phyloP scores from a whole-genome alignment of 257 asterid genomes.

The Ilex aquifolium region DNA sequence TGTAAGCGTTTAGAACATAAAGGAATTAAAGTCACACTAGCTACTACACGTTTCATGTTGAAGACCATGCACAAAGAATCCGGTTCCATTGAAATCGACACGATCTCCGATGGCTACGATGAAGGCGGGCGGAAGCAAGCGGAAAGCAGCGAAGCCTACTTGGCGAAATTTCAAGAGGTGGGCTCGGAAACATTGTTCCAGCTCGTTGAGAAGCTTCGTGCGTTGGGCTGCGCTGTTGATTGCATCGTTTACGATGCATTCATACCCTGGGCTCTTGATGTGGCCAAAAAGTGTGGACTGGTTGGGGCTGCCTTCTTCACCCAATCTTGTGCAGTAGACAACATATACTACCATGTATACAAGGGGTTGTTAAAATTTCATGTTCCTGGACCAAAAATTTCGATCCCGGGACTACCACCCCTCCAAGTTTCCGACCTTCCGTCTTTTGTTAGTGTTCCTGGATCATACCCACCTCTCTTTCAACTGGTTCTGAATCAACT shows the following conservation, averaged over 20 bases:
- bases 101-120: slow-evolving; percentile 43
- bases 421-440: too few relatives aligned
- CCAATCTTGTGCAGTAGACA: slow-evolving; percentile 12
- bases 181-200: slow-evolving; percentile 27
- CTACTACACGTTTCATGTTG: slow-evolving; percentile 22
- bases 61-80: slow-evolving; percentile 16
- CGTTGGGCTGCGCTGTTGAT: slow-evolving; percentile 16
- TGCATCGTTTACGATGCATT: slow-evolving; percentile 17
- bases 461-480: too few relatives aligned
- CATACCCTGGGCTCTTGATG: slow-evolving; percentile 17
- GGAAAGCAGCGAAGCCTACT: slow-evolving; percentile 8
- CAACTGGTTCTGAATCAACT: slow-evolving; percentile 15
- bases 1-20: slow-evolving; percentile 32
- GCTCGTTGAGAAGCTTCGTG: slow-evolving; percentile 18
- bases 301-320: slow-evolving; percentile 14
- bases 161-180: slow-evolving; percentile 10
- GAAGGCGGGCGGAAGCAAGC: slow-evolving; percentile 22
- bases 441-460: too few relatives aligned
- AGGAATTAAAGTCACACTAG: slow-evolving; percentile 22
- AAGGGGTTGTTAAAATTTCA: slow-evolving; percentile 6
- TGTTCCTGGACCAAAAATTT: neutral
- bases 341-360: slow-evolving; percentile 13
- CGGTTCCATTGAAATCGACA: slow-evolving; percentile 7
- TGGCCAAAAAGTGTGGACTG: slow-evolving; percentile 2
- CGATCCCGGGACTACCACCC: slow-evolving; percentile 6